phyloP scores from a whole-genome alignment of 2,329 filamentous ascomycete species.

The Elsinoe necatrix region DNA sequence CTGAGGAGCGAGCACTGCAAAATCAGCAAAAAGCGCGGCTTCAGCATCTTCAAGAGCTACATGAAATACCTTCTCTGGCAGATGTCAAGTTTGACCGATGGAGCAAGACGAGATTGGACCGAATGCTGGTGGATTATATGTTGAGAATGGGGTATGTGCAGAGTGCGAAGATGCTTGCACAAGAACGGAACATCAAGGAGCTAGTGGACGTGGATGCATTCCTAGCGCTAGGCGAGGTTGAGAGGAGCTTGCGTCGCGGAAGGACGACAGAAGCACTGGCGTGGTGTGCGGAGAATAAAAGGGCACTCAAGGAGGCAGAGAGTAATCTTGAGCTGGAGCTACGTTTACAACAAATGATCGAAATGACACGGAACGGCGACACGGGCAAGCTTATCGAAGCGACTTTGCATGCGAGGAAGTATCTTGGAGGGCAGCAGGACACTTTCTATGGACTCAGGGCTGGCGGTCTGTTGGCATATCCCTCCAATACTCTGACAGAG shows the following conservation, averaged over 20 bases:
- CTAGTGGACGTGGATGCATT: conserved; percentile 88
- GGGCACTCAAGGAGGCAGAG: conserved; percentile 56
- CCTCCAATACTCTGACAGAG: conserved; percentile 50
- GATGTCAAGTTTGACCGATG: conserved; percentile 92
- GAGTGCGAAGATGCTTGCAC: conserved; percentile 66
- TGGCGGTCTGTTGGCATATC: conserved; percentile 71
- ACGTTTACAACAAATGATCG: conserved; percentile 88
- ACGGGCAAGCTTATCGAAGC: conserved; percentile 63
- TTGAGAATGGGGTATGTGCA: conserved; percentile 73
- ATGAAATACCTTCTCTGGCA: conserved; percentile 68
- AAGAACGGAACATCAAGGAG: conserved; percentile 65
- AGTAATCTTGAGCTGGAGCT: conserved; percentile 88
- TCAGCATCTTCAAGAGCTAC: conserved; percentile 70
- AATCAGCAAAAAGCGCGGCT: conserved; percentile 67
- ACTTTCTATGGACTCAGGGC: conserved; percentile 63
- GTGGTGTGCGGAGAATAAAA: conserved; percentile 93
- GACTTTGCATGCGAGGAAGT: conserved; percentile 71
- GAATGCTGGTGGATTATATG: conserved; percentile 86
- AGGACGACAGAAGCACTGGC: conserved; percentile 70
- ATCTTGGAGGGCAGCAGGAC: conserved; percentile 62
- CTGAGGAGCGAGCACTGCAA: conserved; percentile 72
- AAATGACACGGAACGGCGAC: conserved; percentile 65
- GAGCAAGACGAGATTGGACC: conserved; percentile 71
- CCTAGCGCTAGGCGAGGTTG: conserved; percentile 68
- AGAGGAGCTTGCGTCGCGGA: conserved; percentile 58